Conservation (phyloP, 495 filamentous ascomycete species). For the Daldinia decipiens region DNA sequence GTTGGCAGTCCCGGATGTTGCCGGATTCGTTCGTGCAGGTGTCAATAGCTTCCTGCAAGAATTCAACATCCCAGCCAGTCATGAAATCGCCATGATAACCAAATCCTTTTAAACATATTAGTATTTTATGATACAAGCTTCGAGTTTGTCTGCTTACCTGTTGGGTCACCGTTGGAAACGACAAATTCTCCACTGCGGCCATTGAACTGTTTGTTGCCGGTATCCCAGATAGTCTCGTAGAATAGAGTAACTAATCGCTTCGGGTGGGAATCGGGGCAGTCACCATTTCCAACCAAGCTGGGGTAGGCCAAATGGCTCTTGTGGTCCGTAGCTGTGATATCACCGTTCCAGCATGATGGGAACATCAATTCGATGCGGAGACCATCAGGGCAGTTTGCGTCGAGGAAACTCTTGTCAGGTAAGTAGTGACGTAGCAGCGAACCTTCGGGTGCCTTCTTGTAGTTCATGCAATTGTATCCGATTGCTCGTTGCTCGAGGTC, state of each 20-base stretch:
- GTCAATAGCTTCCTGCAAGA: conserved; percentile 68
- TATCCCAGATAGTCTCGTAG: conserved; percentile 89
- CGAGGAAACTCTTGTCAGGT: conserved; percentile 80
- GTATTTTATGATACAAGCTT: not conserved
- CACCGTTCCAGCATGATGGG: conserved; percentile 91
- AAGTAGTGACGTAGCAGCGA: conserved; percentile 83
- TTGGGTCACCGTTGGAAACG: conserved; percentile 84
- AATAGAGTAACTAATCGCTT: conserved; percentile 77
- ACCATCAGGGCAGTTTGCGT: conserved; percentile 78
- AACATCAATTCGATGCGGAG: conserved; percentile 87
- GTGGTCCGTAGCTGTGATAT: conserved; percentile 69
- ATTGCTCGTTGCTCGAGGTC: conserved; percentile 81
- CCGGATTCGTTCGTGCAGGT: conserved; percentile 65
- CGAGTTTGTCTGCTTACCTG: conserved; percentile 58
- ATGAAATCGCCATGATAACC: conserved; percentile 92
- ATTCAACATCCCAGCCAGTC: conserved; percentile 74
- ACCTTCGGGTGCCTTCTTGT: conserved; percentile 67
- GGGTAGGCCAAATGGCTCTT: conserved; percentile 83
- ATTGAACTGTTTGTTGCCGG: conserved; percentile 66
- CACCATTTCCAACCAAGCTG: conserved; percentile 74
- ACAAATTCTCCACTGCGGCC: conserved; percentile 76
- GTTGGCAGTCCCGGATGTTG: conserved; percentile 63
- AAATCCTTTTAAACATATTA: conserved; percentile 63
- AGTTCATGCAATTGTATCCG: conserved; percentile 94
- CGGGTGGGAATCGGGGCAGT: conserved; percentile 78